Base-by-base conservation (phyloP, 805 yeast species). In the Zygosaccharomyces pseudorouxii region DNA sequence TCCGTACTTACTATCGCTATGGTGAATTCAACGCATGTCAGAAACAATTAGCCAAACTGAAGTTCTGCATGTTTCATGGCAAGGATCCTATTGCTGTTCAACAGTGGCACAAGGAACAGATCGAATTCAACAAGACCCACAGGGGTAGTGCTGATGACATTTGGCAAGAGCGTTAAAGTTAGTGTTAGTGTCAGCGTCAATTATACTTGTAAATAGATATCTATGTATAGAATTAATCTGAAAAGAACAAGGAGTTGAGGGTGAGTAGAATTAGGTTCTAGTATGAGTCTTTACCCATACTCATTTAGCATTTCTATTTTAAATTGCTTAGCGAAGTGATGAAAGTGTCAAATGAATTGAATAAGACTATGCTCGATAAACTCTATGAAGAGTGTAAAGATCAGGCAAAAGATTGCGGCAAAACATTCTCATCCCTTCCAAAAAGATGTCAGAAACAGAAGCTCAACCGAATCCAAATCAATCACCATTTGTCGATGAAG, bases 61-160 rank as follows among this genome's bases (percentile, higher is more conserved):
- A 84, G 74, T 92, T 92, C 65, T 89, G 97, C 55, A 56, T 90
- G 39, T 72, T 74, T 46, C 78, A 85, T 63, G 57, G 65, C 12
- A 71, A 70, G 43, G 75, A 84, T 47, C 77, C 78, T 5, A 64
- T 79, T 27, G 83, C 81, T 54, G 80, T 90, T 11, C 89, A 85
- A 60, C 76, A 79, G 53, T 92, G 82, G 71, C 86, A 84, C 71
- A 84, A 79, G 70, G 70, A 76, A 30, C 72, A 81, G 51, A 71
- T 82, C 16, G 77, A 82, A 33, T 46, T 49, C 35, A 79, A 81
- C 54, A 81, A 82, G 56, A 77, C 79, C 63, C 72, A 76, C 31
- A 68, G 72, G 43, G 96, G 96, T 2, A 80, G 85, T 55, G 81
- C 92, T 45, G 96, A 90, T 63, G 92, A 86, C 60, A 74, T 92